phyloP scores from a whole-genome alignment of 2,329 filamentous ascomycete species.

The Alternaria infectoria region DNA sequence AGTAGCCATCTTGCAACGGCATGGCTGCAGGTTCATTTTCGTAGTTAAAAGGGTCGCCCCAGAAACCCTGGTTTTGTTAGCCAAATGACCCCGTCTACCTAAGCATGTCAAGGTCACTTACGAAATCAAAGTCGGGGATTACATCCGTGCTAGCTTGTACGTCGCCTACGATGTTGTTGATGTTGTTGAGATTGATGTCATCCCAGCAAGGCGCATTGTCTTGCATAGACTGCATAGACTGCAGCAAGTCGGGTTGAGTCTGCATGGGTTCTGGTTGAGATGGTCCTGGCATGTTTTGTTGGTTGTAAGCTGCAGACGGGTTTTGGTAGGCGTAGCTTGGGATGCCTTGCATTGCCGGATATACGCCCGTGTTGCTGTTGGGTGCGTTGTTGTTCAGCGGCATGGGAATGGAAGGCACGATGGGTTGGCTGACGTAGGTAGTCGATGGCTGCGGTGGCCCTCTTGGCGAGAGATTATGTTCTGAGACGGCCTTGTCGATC shows the following conservation, averaged over 20 bases:
- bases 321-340: constrained; percentile 23
- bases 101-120: constrained; percentile 19
- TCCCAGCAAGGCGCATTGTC: constrained; percentile 36
- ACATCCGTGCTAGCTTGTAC: constrained; percentile 30
- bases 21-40: constrained; percentile 34
- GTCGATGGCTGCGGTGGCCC: constrained; percentile 22
- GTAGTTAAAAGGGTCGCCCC: constrained; percentile 47
- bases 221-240: constrained; percentile 18
- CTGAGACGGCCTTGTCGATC: constrained; percentile 45
- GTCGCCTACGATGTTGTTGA: constrained; percentile 42
- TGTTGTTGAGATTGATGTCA: constrained; percentile 43
- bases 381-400: constrained; percentile 13
- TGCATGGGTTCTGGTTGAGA: constrained; percentile 10
- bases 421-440: constrained; percentile 19
- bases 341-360: constrained; percentile 19
- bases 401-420: constrained; percentile 5
- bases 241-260: constrained; percentile 10
- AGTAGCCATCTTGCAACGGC: constrained; percentile 26
- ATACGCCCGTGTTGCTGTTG: constrained; percentile 20
- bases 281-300: constrained; percentile 2
- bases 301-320: constrained; percentile 9
- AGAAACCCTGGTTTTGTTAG: constrained; percentile 40
- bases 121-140: constrained; percentile 47
- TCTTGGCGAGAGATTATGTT: constrained; percentile 27
- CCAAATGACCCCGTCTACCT: background rate